Conservation (phyloP, 2,329 filamentous ascomycete genomes). For the Aspergillus arachidicola region DNA sequence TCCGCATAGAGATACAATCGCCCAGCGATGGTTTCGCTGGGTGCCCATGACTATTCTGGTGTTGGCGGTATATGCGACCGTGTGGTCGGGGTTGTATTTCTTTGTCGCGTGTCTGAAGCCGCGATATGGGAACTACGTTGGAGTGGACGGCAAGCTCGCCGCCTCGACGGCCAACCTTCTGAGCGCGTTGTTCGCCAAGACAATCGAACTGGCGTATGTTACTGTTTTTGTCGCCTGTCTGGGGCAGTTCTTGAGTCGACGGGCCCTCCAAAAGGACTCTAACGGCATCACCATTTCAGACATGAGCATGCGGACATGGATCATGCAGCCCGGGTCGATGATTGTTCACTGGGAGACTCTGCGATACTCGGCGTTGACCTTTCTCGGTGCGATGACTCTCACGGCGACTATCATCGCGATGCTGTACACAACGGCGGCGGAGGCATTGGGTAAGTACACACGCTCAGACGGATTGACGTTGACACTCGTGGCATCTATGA, state of each 20-base stretch:
- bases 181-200: slow-evolving; percentile 71
- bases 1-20: slow-evolving; percentile 31
- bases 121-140: slow-evolving; percentile 62
- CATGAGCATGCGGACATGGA: slow-evolving; percentile 76
- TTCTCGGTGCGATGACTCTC: slow-evolving; percentile 67
- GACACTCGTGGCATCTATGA: background rate
- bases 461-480: background rate
- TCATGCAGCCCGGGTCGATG: slow-evolving; percentile 71
- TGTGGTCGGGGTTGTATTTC: slow-evolving; percentile 58
- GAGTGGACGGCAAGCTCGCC: slow-evolving; percentile 49
- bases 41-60: slow-evolving; percentile 38
- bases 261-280: slow-evolving; percentile 63
- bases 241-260: slow-evolving; percentile 72
- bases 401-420: slow-evolving; percentile 67
- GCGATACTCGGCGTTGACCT: slow-evolving; percentile 63
- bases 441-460: slow-evolving; percentile 60
- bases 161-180: slow-evolving; percentile 68
- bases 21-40: slow-evolving; percentile 38
- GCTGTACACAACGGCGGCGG: slow-evolving; percentile 76
- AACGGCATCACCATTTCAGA: slow-evolving; percentile 73
- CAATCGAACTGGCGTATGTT: slow-evolving; percentile 76
- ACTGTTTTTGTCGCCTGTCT: slow-evolving; percentile 75
- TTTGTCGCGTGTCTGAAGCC: slow-evolving; percentile 63
- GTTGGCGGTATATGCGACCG: slow-evolving; percentile 41
- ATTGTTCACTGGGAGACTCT: slow-evolving; percentile 70